Evolutionary conservation across 306 rosid genomes (phyloP), one percentile per base, ranked within the genome.

Genomic region (Ormosia semicastrata): DNA sequence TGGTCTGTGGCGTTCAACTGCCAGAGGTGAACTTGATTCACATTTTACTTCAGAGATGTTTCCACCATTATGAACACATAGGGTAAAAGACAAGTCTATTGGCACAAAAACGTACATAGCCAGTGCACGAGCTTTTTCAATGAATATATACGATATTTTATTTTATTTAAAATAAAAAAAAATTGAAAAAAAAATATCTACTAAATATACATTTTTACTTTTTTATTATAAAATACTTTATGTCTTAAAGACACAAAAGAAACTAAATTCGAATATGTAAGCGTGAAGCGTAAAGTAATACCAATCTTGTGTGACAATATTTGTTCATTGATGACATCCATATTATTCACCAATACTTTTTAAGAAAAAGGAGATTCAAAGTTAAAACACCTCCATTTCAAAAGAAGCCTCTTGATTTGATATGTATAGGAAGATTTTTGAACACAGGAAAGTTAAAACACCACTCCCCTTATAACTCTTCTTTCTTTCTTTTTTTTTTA

Each of bases 261-360:
- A 5, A 58, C 71, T 17, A 49, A 70, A 59, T 58, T 80, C 43
- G 85, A 81, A 81, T 56, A 50, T 62, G 10, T 46, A 59, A 9
- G 13, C 13, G 43, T 40, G 57, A 76, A 68, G 81, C 56, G 32
- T 67, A 82, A 75, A 82, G 85, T 59, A 53, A 49, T 64, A 36
- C 24, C 71, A 75, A 82, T 67, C 77, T 82, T 66, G 72, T 75
- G 30, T 49, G 36, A 29, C 81, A 81, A 74, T 74, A 54, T 46
- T 60, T 41, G 59, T 44, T 64, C 73, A 4, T 11, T 46, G 72
- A 46, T 82, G 65, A 54, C 67, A 54, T 68, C 4, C 47, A 57
- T 10, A 43, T 58, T 57, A 66, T 74, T 73, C 81, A 30, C 17
- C 29, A 24, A 41, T 58, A 17, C 43, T 46, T 41, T 74, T 33